Percentiles rank a stretch among this genome's conserved stretches.
Evolutionary conservation across 768 basidiomycete species (phyloP).

Genomic region (Tylopilus felleus): DNA sequence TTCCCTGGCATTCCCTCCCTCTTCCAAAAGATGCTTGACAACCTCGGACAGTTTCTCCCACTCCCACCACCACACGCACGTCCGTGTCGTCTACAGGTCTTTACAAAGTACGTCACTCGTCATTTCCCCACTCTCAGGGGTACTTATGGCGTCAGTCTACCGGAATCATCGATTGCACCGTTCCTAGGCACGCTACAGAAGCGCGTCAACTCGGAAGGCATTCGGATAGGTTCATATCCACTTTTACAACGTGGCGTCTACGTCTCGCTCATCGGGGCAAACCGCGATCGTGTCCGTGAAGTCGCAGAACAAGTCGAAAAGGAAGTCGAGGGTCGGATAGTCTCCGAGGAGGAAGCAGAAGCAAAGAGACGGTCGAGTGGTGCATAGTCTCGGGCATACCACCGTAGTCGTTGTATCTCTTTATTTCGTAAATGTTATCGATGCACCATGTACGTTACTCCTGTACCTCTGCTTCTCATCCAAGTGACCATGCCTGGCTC

Average conservation of each 20-base stretch:
- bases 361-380: conserved; percentile 39
- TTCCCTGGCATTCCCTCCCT: conserved; percentile 89
- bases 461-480: neutral
- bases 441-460: neutral
- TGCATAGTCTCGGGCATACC: neutral
- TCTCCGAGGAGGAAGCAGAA: conserved; percentile 64
- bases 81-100: conserved; percentile 78
- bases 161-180: conserved; percentile 86
- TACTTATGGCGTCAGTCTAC: conserved; percentile 36
- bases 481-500: no score
- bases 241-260: conserved; percentile 58
- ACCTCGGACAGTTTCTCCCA: conserved; percentile 68
- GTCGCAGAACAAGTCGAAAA: conserved; percentile 62
- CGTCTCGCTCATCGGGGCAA: conserved; percentile 54
- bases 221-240: conserved; percentile 82
- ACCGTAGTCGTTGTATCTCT: neutral
- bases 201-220: conserved; percentile 67
- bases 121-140: neutral
- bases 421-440: neutral
- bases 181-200: conserved; percentile 77
- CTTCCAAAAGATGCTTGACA: conserved; percentile 78
- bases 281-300: conserved; percentile 45
- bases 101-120: conserved; percentile 57
- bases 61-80: conserved; percentile 73
- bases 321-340: conserved; percentile 54